A percentile compares a stretch with the other conserved stretches of the same genome.
Evolutionary conservation across 768 basidiomycete species (phyloP).

Genomic region (Serendipita sp.): DNA sequence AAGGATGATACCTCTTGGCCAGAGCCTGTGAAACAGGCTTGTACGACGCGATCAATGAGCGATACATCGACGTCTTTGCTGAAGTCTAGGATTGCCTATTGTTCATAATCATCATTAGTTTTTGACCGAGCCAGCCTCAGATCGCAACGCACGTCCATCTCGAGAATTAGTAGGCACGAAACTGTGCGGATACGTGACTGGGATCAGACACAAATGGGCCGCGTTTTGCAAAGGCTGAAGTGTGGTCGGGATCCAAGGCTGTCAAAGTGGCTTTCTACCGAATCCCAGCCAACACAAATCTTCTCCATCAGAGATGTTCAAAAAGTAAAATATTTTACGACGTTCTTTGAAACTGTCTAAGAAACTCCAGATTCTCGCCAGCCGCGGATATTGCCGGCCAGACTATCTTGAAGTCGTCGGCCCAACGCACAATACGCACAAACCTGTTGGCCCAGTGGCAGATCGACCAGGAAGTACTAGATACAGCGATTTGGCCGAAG

Average conservation of each 20-base stretch:
- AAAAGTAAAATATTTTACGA: background rate
- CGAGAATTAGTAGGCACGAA: background rate
- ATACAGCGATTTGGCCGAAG: conserved; percentile 86
- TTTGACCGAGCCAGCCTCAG: background rate
- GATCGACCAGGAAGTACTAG: conserved; percentile 62
- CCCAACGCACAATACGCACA: conserved; percentile 75
- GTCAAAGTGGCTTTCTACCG: background rate
- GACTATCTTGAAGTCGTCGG: conserved; percentile 82
- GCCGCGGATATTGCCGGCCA: conserved; percentile 71
- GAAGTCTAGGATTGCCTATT: conserved; percentile 80
- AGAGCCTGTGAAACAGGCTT: conserved; percentile 72
- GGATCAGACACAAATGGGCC: background rate
- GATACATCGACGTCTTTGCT: conserved; percentile 82
- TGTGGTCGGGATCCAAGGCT: background rate
- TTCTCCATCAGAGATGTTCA: background rate
- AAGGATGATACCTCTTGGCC: conserved; percentile 55
- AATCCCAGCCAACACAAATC: background rate
- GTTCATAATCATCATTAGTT: background rate
- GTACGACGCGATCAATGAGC: conserved; percentile 85
- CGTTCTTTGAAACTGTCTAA: background rate
- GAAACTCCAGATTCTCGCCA: conserved; percentile 24
- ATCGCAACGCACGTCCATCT: background rate
- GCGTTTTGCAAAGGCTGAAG: background rate
- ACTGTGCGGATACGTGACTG: background rate
- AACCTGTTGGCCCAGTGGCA: conserved; percentile 70